Evolutionary conservation across 208 protist genomes (phyloP).

Genomic region (Leptomonas pyrrhocoris): DNA sequence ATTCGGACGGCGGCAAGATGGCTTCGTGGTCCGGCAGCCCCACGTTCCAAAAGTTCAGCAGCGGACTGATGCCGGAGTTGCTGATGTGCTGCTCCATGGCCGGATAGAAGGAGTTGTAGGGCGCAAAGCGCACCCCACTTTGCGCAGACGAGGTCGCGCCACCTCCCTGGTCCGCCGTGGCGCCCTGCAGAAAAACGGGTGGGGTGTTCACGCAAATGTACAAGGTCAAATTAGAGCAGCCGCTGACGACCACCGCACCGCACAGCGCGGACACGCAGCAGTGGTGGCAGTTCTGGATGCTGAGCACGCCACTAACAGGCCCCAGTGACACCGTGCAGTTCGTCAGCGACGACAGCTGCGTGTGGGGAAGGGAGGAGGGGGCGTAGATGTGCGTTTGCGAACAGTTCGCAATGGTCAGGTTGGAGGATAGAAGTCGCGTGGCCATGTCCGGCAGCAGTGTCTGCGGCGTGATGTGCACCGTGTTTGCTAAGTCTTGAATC

Average conservation of each 20-base stretch:
- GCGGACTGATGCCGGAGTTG: slow-evolving; percentile 80
- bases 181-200: slow-evolving; percentile 64
- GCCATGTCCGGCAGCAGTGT: slow-evolving; percentile 47
- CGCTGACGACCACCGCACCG: slow-evolving; percentile 75
- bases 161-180: slow-evolving; percentile 31
- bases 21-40: slow-evolving; percentile 65
- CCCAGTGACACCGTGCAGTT: slow-evolving; percentile 90
- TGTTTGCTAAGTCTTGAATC: slow-evolving; percentile 46
- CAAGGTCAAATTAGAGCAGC: slow-evolving; percentile 71
- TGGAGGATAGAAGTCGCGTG: slow-evolving; percentile 59
- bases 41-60: slow-evolving; percentile 89
- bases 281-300: slow-evolving; percentile 83
- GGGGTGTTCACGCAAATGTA: slow-evolving; percentile 90
- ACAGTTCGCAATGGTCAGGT: slow-evolving; percentile 73
- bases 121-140: slow-evolving; percentile 77
- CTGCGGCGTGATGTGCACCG: slow-evolving; percentile 66
- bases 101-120: slow-evolving; percentile 91
- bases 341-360: slow-evolving; percentile 73
- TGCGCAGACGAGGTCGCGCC: slow-evolving; percentile 26
- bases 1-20: slow-evolving; percentile 83
- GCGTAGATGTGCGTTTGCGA: slow-evolving; percentile 79
- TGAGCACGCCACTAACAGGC: slow-evolving; percentile 82
- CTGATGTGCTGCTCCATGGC: slow-evolving; percentile 86
- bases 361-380: slow-evolving; percentile 80
- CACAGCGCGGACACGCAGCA: slow-evolving; percentile 85